Evolutionary conservation across 768 basidiomycete species (phyloP).

Genomic region (Mycena olivaceomarginata): DNA sequence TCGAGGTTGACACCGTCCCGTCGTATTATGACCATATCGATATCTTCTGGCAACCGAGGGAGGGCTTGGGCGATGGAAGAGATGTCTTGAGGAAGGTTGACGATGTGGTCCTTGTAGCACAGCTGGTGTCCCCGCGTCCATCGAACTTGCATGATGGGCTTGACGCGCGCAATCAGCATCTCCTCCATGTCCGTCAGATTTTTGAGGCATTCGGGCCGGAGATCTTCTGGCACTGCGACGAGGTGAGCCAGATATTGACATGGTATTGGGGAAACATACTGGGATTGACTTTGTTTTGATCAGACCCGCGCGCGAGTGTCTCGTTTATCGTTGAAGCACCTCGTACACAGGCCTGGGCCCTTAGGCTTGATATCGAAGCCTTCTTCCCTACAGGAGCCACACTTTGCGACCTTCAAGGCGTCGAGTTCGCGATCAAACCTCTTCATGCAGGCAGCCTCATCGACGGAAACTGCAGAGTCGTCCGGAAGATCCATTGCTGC

Average conservation of each 20-base stretch:
- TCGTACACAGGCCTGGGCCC: background rate
- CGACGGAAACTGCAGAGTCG: background rate
- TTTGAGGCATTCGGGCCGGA: conserved; percentile 2
- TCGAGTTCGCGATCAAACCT: background rate
- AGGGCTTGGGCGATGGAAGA: conserved; percentile 12
- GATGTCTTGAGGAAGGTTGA: conserved; percentile 35
- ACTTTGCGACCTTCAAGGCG: background rate
- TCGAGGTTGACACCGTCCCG: conserved; percentile 19
- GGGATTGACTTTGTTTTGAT: conserved; percentile 17
- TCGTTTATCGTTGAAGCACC: background rate
- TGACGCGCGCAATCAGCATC: conserved; percentile 37
- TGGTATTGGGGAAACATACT: background rate
- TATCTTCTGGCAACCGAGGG: conserved; percentile 32
- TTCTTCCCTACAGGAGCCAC: conserved; percentile 6
- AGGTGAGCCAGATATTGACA: too few relatives aligned
- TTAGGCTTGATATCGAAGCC: conserved; percentile 16
- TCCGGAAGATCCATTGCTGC: conserved; percentile 4
- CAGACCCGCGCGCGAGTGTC: conserved; percentile 14
- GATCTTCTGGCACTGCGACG: background rate
- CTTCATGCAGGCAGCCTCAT: background rate
- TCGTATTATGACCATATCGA: conserved; percentile 41
- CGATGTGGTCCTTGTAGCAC: conserved; percentile 38
- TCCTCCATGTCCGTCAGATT: conserved; percentile 38
- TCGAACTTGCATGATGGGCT: conserved; percentile 40
- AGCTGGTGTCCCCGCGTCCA: conserved; percentile 39